These are phyloP conservation scores for Umbilicaria muhlenbergii DNA, from an alignment of 495 filamentous ascomycete species.

Conservation along the genomic window DNA sequence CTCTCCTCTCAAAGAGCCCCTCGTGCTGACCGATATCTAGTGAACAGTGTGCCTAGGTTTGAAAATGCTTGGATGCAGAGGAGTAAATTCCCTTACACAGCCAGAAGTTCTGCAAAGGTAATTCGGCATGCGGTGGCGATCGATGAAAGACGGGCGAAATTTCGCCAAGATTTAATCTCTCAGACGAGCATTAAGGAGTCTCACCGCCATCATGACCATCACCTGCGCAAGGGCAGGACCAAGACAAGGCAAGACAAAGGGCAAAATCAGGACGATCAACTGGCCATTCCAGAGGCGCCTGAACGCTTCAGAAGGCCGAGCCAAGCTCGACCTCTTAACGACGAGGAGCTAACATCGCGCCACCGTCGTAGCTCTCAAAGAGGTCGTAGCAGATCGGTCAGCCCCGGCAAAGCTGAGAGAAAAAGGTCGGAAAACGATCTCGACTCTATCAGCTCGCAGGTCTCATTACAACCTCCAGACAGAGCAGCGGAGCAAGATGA, in stretches of 20 bases:
- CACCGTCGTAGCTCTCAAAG: too few relatives aligned
- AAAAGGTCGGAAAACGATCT: conserved; percentile 15
- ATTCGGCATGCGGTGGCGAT: conserved; percentile 62
- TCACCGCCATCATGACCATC: conserved; percentile 21
- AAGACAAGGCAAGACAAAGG: background rate
- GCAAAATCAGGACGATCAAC: background rate
- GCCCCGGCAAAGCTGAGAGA: background rate
- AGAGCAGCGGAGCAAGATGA: conserved; percentile 16
- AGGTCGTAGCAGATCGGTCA: too few relatives aligned
- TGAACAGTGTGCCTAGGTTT: conserved; percentile 71
- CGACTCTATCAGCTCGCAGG: conserved; percentile 23
- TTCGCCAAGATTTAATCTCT: conserved; percentile 57
- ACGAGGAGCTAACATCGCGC: too few relatives aligned
- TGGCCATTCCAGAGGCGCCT: background rate
- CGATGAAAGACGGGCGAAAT: conserved; percentile 60
- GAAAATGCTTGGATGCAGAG: conserved; percentile 79
- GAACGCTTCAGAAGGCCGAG: conserved; percentile 12
- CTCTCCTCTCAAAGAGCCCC: too few relatives aligned
- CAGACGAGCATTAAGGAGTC: conserved; percentile 25
- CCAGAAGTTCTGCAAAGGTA: conserved; percentile 55
- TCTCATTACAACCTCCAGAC: conserved; percentile 23
- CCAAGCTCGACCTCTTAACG: background rate
- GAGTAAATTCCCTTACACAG: conserved; percentile 70
- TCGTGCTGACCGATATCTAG: conserved; percentile 13
- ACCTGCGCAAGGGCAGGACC: conserved; percentile 10